Evolutionary conservation across 805 yeast genomes (phyloP).

Genomic region (Yarrowia sp.): DNA sequence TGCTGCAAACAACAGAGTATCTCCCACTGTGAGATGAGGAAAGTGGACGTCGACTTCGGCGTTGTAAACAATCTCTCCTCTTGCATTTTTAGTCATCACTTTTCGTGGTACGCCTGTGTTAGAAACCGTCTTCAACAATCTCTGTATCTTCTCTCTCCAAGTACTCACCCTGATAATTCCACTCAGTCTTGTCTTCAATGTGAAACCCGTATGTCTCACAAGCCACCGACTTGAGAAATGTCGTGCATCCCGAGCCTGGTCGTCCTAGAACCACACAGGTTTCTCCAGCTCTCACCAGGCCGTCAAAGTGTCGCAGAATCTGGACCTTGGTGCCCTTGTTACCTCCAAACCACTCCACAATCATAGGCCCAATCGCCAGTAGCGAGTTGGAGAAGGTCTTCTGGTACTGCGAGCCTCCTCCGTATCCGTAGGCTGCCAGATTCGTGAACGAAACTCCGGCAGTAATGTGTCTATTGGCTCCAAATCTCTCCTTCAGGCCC

Average conservation of each 20-base stretch:
- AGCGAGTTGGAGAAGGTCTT: slow-evolving; percentile 60
- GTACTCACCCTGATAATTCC: slow-evolving; percentile 52
- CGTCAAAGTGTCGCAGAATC: slow-evolving; percentile 63
- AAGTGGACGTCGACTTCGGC: slow-evolving; percentile 74
- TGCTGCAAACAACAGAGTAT: slow-evolving; percentile 69
- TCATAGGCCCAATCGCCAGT: slow-evolving; percentile 52
- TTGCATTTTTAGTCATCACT: slow-evolving; percentile 60
- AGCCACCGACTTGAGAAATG: slow-evolving; percentile 57
- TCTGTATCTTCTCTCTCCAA: not conserved
- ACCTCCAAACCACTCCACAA: slow-evolving; percentile 43
- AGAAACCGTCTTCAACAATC: not conserved
- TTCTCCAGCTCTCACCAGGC: slow-evolving; percentile 65
- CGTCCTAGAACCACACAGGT: slow-evolving; percentile 73
- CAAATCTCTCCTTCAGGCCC: slow-evolving; percentile 50
- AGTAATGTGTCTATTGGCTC: slow-evolving; percentile 46
- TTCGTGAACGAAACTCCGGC: slow-evolving; percentile 68
- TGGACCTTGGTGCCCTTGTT: slow-evolving; percentile 47
- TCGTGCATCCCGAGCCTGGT: slow-evolving; percentile 80
- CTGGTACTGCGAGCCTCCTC: slow-evolving; percentile 69
- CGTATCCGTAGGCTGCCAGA: slow-evolving; percentile 66
- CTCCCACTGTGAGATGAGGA: slow-evolving; percentile 71
- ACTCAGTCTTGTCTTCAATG: slow-evolving; percentile 56
- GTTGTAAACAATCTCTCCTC: slow-evolving; percentile 76
- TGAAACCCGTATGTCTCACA: slow-evolving; percentile 64
- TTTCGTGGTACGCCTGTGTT: slow-evolving; percentile 51